These are phyloP conservation scores for Coemansia sp. DNA, from an alignment of 192 early-diverging fungal species.

Conservation along the genomic window DNA sequence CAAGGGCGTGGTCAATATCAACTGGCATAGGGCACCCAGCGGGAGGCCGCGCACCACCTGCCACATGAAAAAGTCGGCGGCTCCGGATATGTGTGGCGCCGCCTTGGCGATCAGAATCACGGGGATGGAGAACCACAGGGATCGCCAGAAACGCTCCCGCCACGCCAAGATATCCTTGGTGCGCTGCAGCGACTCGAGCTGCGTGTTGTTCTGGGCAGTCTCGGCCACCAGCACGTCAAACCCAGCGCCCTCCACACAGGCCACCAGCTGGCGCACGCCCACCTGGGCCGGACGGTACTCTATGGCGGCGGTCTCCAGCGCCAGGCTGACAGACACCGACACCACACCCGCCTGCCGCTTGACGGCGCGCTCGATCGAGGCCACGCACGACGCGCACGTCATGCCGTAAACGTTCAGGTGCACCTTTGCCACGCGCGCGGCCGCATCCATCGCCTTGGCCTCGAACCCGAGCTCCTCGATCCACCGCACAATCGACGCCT, in stretches of 20 bases:
- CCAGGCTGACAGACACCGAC: slow-evolving; percentile 68
- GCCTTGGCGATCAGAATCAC: slow-evolving; percentile 67
- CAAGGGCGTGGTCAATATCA: slow-evolving; percentile 82
- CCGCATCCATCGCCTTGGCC: slow-evolving; percentile 56
- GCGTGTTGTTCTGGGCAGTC: slow-evolving; percentile 60
- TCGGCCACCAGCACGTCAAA: slow-evolving; percentile 72
- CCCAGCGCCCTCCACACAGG: slow-evolving; percentile 74
- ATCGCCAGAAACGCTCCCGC: slow-evolving; percentile 61
- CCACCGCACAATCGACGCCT: slow-evolving; percentile 54
- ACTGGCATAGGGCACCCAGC: slow-evolving; percentile 61
- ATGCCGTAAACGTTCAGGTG: slow-evolving; percentile 93
- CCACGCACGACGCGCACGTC: slow-evolving; percentile 80
- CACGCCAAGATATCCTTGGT: slow-evolving; percentile 83
- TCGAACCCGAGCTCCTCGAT: slow-evolving; percentile 75
- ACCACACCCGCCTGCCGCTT: slow-evolving; percentile 46
- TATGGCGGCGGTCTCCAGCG: slow-evolving; percentile 70
- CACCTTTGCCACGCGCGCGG: slow-evolving; percentile 46
- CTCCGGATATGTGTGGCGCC: slow-evolving; percentile 29
- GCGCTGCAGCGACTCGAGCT: slow-evolving; percentile 83
- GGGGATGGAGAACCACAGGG: slow-evolving; percentile 73
- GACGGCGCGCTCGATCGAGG: slow-evolving; percentile 66
- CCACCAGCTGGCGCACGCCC: slow-evolving; percentile 77
- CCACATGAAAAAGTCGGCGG: slow-evolving; percentile 18
- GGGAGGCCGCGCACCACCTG: slow-evolving; percentile 63
- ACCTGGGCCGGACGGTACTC: slow-evolving; percentile 62